Conservation (phyloP, 768 basidiomycete genomes). For the Cystobasidium tubakii region DNA sequence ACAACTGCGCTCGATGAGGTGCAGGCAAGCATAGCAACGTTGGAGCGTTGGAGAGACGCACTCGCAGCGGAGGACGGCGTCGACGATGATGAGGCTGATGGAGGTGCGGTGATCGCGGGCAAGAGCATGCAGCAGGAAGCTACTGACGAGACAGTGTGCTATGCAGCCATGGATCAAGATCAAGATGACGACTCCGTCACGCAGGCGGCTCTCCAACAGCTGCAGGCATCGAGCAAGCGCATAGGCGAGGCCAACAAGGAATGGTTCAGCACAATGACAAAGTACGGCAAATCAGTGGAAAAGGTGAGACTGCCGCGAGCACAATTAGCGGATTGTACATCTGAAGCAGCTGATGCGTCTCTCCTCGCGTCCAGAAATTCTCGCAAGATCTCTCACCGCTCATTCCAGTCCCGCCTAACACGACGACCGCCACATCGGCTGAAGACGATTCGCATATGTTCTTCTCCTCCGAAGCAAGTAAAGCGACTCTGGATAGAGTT, state of each 20-base stretch:
- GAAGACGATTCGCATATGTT: constrained; percentile 37
- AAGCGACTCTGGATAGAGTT: constrained; percentile 39
- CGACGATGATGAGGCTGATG: background rate
- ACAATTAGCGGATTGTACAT: background rate
- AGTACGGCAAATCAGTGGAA: constrained; percentile 78
- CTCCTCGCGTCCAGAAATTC: constrained; percentile 56
- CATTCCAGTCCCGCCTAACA: constrained; percentile 25
- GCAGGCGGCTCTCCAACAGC: background rate
- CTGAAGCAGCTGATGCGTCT: background rate
- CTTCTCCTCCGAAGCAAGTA: constrained; percentile 36
- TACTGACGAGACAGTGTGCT: background rate
- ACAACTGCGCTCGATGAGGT: background rate
- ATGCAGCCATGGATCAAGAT: background rate
- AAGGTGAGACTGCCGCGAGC: constrained; percentile 58
- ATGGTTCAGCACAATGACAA: constrained; percentile 67
- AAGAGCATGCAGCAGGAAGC: background rate
- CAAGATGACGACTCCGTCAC: background rate
- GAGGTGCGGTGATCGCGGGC: background rate
- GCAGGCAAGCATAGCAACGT: constrained; percentile 23
- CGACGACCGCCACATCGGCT: constrained; percentile 15
- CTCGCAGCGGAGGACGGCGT: background rate
- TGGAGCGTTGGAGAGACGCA: constrained; percentile 25
- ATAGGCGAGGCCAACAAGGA: constrained; percentile 79
- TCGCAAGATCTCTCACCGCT: constrained; percentile 56
- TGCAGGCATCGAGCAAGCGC: constrained; percentile 46